phyloP scores from a whole-genome alignment of 2,329 filamentous ascomycete species.

The Trichothecium roseum region DNA sequence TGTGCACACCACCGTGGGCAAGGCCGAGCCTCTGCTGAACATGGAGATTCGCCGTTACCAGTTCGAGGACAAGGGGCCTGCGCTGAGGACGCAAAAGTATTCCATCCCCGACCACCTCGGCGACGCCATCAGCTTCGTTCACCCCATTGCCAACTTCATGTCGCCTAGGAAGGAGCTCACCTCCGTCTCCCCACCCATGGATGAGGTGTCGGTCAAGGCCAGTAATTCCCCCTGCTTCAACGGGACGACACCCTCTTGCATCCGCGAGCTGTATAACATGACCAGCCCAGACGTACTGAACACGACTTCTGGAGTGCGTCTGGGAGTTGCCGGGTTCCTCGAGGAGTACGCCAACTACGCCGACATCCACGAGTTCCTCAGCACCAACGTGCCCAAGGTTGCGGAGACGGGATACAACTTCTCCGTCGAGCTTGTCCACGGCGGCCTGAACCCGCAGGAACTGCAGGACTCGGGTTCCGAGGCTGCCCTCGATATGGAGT shows the following conservation, averaged over 20 bases:
- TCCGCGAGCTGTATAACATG: constrained; percentile 35
- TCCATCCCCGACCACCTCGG: constrained; percentile 28
- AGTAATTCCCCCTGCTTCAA: constrained; percentile 18
- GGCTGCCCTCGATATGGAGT: constrained; percentile 38
- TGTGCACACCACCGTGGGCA: constrained; percentile 27
- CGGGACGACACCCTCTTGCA: constrained; percentile 26
- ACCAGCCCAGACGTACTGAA: constrained; percentile 17
- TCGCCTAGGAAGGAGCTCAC: constrained; percentile 22
- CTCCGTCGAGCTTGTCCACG: constrained; percentile 28
- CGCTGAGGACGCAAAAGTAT: constrained; percentile 34
- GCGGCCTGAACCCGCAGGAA: constrained; percentile 31
- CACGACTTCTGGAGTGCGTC: constrained; percentile 21
- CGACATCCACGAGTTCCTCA: constrained; percentile 29
- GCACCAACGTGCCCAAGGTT: constrained; percentile 22
- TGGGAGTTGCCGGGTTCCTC: constrained; percentile 39
- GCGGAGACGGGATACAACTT: constrained; percentile 26
- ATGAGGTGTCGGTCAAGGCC: constrained; percentile 8
- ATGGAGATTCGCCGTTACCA: constrained; percentile 30
- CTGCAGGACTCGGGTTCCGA: constrained; percentile 27
- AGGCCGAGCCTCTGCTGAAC: constrained; percentile 28
- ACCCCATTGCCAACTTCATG: constrained; percentile 40
- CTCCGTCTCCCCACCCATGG: constrained; percentile 6
- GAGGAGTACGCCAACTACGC: constrained; percentile 34
- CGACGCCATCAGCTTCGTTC: constrained; percentile 31
- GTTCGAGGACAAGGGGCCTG: constrained; percentile 22